Evolutionary conservation across 176 grass and related monocot genomes (phyloP).

Genomic region (Bonia amplexicaulis): DNA sequence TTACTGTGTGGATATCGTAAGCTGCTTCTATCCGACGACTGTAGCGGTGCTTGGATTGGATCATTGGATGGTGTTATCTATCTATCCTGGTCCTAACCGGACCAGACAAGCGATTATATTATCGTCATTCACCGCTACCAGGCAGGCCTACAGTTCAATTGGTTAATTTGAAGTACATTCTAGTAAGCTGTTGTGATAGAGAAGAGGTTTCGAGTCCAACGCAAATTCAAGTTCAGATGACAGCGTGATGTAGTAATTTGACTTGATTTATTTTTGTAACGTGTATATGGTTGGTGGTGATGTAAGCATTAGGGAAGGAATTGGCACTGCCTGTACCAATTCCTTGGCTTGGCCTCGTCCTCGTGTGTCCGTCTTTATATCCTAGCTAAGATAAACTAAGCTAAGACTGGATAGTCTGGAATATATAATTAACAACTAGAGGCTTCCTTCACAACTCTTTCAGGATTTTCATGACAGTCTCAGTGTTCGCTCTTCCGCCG

Average conservation of each 20-base stretch:
- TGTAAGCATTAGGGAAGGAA: background rate
- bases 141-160: background rate
- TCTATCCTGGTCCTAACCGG: no score
- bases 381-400: no score
- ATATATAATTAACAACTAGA: no score
- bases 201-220: background rate
- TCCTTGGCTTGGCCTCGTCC: background rate
- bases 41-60: background rate
- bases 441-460: no score
- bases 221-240: background rate
- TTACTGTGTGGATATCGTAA: background rate
- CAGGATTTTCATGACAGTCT: no score
- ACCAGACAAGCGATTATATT: no score
- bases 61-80: background rate
- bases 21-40: background rate
- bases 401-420: no score
- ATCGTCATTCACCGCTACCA: background rate
- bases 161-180: background rate
- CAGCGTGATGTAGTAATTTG: background rate
- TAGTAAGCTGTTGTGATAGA: background rate
- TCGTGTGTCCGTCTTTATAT: background rate
- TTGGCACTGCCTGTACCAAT: background rate
- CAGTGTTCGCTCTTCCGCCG: no score
- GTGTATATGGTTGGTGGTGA: background rate
- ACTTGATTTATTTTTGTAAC: background rate